Evolutionary conservation across 1,284 basidiomycete species (phyloP).

Genomic region (Trichosporon sp.): DNA sequence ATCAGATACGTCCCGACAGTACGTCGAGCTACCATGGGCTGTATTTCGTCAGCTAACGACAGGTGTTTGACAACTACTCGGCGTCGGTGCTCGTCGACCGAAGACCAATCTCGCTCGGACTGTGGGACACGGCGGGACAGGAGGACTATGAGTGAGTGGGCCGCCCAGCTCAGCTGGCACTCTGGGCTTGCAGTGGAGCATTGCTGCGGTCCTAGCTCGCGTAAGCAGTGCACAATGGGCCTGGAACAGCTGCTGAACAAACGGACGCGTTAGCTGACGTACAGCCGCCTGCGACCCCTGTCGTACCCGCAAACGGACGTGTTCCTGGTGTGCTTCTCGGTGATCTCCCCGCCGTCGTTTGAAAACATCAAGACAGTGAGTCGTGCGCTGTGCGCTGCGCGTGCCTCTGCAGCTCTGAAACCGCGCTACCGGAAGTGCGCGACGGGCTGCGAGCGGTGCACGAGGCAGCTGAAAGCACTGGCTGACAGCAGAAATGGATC

Average conservation of each 20-base stretch:
- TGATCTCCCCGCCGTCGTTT: slow-evolving; percentile 93
- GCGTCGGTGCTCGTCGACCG: slow-evolving; percentile 92
- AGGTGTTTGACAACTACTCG: slow-evolving; percentile 50
- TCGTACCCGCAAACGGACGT: slow-evolving; percentile 99
- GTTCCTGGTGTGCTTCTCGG: slow-evolving; percentile 97
- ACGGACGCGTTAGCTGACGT: background rate
- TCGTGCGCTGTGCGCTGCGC: too few species aligned
- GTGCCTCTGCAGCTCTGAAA: too few species aligned
- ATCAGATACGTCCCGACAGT: slow-evolving; percentile 49
- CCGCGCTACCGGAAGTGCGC: too few species aligned
- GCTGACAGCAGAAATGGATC: slow-evolving; percentile 68
- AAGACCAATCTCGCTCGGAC: slow-evolving; percentile 68
- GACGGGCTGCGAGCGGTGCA: too few species aligned
- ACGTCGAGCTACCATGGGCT: background rate
- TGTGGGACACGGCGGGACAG: slow-evolving; percentile 68
- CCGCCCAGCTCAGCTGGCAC: background rate
- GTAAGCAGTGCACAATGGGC: background rate
- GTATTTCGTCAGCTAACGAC: background rate
- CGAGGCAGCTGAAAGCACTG: background rate
- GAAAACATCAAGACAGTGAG: slow-evolving; percentile 58
- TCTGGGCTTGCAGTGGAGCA: too few species aligned
- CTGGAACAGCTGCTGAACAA: background rate
- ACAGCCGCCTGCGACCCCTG: slow-evolving; percentile 88
- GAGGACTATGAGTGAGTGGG: slow-evolving; percentile 61
- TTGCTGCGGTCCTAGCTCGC: background rate